phyloP scores from a whole-genome alignment of 1,284 basidiomycete genomes.

The Cystobasidium pallidum region DNA sequence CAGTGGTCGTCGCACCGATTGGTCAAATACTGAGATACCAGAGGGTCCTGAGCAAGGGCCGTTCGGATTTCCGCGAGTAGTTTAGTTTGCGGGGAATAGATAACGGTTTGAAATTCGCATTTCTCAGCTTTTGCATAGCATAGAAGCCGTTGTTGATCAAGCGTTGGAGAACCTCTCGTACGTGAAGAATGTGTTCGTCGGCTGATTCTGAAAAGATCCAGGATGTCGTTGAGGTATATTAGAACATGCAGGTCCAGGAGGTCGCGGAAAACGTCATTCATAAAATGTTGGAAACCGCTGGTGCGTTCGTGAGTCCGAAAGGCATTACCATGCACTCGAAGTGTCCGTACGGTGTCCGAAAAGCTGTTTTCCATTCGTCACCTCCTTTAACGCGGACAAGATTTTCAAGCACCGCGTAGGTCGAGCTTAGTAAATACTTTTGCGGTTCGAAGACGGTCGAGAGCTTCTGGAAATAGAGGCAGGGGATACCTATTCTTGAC shows the following conservation, averaged over 20 bases:
- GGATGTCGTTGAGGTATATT: constrained; percentile 56
- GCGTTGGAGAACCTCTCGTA: constrained; percentile 56
- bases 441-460: no score
- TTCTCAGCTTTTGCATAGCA: constrained; percentile 29
- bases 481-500: no score
- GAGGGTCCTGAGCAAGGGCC: no score
- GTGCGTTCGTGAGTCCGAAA: constrained; percentile 58
- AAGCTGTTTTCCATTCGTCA: constrained; percentile 57
- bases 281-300: constrained; percentile 56
- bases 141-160: constrained; percentile 51
- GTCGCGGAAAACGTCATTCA: constrained; percentile 54
- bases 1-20: no score
- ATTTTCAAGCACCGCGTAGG: constrained; percentile 60
- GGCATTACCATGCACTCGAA: constrained; percentile 61
- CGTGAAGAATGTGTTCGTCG: constrained; percentile 56
- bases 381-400: constrained; percentile 58
- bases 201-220: constrained; percentile 59
- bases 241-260: constrained; percentile 53
- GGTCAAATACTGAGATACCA: no score
- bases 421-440: constrained; percentile 52
- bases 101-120: constrained; percentile 43
- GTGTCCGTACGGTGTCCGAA: constrained; percentile 58
- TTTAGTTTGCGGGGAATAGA: no score
- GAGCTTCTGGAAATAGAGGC: no score
- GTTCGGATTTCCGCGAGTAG: no score